These are phyloP conservation scores for Lepidium aucheri DNA, from an alignment of 345 rosid species.

Conservation along the genomic window DNA sequence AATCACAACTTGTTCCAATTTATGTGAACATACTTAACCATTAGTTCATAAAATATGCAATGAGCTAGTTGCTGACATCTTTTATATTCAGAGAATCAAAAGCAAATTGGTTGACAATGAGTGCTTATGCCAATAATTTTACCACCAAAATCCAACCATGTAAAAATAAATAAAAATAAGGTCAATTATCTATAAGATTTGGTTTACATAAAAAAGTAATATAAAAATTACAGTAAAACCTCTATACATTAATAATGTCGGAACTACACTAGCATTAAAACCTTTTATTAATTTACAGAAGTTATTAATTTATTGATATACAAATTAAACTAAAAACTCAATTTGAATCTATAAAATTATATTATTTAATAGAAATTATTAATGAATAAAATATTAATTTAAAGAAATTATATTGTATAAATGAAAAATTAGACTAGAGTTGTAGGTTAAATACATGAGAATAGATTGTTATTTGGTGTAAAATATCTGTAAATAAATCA, in stretches of 20 bases:
- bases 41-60: conserved; percentile 12
- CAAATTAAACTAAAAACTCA: no score
- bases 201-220: neutral
- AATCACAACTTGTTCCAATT: neutral
- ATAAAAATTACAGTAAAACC: no score
- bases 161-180: neutral
- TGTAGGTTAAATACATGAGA: neutral
- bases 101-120: neutral
- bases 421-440: neutral
- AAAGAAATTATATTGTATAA: no score
- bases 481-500: neutral
- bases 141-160: neutral
- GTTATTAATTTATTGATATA: no score
- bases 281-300: no score
- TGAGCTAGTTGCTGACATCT: conserved; percentile 20
- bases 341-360: no score
- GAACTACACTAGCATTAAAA: no score
- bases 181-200: neutral
- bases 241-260: no score
- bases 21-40: neutral
- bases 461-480: neutral
- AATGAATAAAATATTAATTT: no score
- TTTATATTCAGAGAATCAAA: neutral
- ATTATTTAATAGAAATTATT: no score
- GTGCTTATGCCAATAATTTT: neutral